Evolutionary conservation across 176 grass and related monocot species (phyloP), one percentile per base, ranked within the genome.

Genomic region (Secale cereale): DNA sequence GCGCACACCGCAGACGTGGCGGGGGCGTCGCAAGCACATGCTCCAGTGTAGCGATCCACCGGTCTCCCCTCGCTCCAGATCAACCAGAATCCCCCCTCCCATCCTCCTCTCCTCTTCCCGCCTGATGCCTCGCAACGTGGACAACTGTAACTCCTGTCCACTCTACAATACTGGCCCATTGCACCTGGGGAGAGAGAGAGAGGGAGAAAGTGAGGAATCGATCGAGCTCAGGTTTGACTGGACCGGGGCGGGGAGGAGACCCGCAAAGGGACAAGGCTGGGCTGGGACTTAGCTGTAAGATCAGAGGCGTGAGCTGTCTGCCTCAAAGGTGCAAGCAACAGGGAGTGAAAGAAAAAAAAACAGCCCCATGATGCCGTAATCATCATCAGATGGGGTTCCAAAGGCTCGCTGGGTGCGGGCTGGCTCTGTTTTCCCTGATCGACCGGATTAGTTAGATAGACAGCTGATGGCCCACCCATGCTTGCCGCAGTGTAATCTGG

Each of bases 271-370:
- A 82, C 81, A 79, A 76, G 78, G 26, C 35, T 82, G 79, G 85
- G 88, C 87, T 90, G 92, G 85, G 83, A 19, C 61, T 72, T 89
- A 89, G 94, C 92, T 94, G 92, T 91, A 85, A 92, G 69, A 78
- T 72, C 87, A 86, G 80, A 73, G 61, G 22, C 26, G 35, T 92
- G 89, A 94, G 94, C 94, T 97, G 94, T 90, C 89, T 15, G 77
- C 80, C 41, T 35, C 37, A 83, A 83, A 75, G 60, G 23, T 19
- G 61, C 45, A 28, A 75, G 66, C 8, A 30, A 65, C 26, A 65
- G 33, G 22, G 54, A 8, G n/a, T 45, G 41, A 14, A 8, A n/a
- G n/a, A n/a, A 10, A 6, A 76, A 48, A n/a, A 70, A 8, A 76
- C 19, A 39, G 9, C 56, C 17, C 70, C 26, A 77, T 80, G 83